Base-by-base conservation (phyloP, 495 filamentous ascomycete genomes). In the Tuber umbilicatum region DNA sequence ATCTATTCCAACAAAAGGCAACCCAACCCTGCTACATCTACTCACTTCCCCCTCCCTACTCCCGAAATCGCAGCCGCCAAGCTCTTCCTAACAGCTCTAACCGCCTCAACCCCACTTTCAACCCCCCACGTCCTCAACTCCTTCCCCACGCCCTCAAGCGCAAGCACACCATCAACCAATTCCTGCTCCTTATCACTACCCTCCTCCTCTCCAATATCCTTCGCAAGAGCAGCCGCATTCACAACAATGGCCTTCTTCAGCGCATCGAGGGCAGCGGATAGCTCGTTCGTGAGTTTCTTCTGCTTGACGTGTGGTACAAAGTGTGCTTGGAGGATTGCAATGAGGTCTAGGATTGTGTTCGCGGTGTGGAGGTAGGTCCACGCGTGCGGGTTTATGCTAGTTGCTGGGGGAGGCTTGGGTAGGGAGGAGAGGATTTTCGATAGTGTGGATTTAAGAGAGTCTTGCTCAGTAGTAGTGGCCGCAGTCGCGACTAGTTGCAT, bases 121-220 rank as follows among this genome's bases (percentile, higher is more conserved):
- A 82, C 71, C 19, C 81, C 80, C 38, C 75, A 50, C 41, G 68
- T 74, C 9, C 81, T 80, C 50, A 82, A 72, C 7, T 73, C 19
- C 38, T 70, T 75, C 31, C 81, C 81, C 1, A 82, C 78, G 55
- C 78, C 77, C 42, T 82, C 80, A 45, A 77, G 73, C 27, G 70
- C 72, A 5, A 82, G 55, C 42, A 82, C 80, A 19, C 69, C 68
- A 68, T 82, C 80, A 1, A 82, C 71, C 7, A 82, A 27, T 40
- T 75, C 73, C 60, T 82, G 80, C 75, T 74, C 76, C 23, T 55
- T 75, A n/a, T 77, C 75, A 14, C 77, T 78, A n/a, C 74, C 72
- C 21, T 76, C 80, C 69, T 77, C 77, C 37, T 73, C 50, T 31
- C 27, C 72, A 27, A 81, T 71, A n/a, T 60, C 75, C 45, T 72